Evolutionary conservation across 768 basidiomycete genomes (phyloP).

Genomic region (Rhizopogon salebrosus): DNA sequence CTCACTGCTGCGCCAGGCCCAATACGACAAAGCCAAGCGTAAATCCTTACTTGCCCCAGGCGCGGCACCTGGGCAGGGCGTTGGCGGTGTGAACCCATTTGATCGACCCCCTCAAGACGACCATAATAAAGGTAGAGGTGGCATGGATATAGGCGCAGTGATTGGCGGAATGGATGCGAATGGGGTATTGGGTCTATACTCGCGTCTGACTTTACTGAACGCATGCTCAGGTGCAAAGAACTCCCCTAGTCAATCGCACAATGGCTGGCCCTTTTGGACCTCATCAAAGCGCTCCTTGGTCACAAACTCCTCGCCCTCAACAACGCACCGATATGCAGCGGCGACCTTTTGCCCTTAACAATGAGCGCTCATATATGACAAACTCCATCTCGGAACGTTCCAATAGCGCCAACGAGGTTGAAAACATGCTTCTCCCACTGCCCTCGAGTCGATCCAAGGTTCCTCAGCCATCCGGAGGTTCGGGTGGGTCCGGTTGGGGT

Average conservation of each 20-base stretch:
- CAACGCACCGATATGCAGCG: slow-evolving; percentile 28
- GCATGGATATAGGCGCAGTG: slow-evolving; percentile 48
- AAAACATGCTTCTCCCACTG: slow-evolving; percentile 47
- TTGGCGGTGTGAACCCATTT: slow-evolving; percentile 8
- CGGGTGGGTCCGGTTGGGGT: slow-evolving; percentile 39
- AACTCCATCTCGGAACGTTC: slow-evolving; percentile 52
- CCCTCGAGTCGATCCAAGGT: slow-evolving; percentile 14
- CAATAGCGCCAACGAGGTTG: slow-evolving; percentile 70
- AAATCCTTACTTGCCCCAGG: slow-evolving; percentile 63
- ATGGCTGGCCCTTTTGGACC: slow-evolving; percentile 25
- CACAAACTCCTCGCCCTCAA: slow-evolving; percentile 20
- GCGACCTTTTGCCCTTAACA: slow-evolving; percentile 33
- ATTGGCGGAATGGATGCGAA: slow-evolving; percentile 63
- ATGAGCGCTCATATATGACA: slow-evolving; percentile 39
- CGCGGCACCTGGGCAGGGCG: slow-evolving; percentile 13
- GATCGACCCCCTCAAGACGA: slow-evolving; percentile 16
- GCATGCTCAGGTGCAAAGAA: slow-evolving; percentile 55
- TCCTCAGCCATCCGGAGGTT: slow-evolving; percentile 14
- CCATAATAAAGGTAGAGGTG: slow-evolving; percentile 14
- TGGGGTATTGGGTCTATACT: slow-evolving; percentile 35
- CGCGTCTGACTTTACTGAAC: slow-evolving; percentile 4
- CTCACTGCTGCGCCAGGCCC: slow-evolving; percentile 38
- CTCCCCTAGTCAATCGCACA: slow-evolving; percentile 54
- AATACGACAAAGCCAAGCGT: slow-evolving; percentile 80
- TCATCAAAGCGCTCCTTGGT: slow-evolving; percentile 28